These are phyloP conservation scores for Pezicula carpinea DNA, from an alignment of 2,329 filamentous ascomycete species.

Conservation along the genomic window DNA sequence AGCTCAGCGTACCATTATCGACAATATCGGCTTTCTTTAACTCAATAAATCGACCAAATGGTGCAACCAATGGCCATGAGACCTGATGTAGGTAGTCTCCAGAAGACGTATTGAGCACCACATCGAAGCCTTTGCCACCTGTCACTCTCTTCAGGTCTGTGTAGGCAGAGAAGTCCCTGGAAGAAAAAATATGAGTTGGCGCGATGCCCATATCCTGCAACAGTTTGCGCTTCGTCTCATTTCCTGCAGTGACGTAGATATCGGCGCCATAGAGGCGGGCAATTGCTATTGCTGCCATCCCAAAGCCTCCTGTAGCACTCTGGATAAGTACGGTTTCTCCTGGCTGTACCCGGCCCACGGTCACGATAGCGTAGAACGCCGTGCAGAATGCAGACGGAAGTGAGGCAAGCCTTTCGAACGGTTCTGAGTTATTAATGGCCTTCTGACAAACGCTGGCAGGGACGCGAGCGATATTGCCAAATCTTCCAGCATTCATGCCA, in stretches of 20 bases:
- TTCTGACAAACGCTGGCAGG: neutral
- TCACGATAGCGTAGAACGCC: neutral
- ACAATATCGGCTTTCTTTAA: neutral
- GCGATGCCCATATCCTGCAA: constrained; percentile 27
- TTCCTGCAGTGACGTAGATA: constrained; percentile 34
- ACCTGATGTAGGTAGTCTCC: constrained; percentile 19
- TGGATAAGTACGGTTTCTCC: constrained; percentile 23
- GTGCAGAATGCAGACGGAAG: neutral
- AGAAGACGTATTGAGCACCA: constrained; percentile 19
- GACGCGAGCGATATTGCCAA: neutral
- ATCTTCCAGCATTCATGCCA: neutral
- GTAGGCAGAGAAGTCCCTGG: constrained; percentile 19
- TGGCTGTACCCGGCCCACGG: neutral
- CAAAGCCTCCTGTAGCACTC: constrained; percentile 25
- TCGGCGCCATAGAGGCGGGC: constrained; percentile 21
- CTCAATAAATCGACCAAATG: constrained; percentile 7
- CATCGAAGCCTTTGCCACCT: constrained; percentile 17
- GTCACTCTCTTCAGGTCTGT: constrained; percentile 13
- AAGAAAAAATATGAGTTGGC: constrained; percentile 32
- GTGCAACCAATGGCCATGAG: constrained; percentile 28
- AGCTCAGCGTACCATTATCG: neutral
- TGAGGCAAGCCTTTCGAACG: neutral
- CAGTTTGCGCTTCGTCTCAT: constrained; percentile 10
- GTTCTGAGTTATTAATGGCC: neutral
- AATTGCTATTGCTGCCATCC: constrained; percentile 26